These are phyloP conservation scores for Leishmania lainsoni DNA, from an alignment of 208 protist genomes.

Conservation along the genomic window DNA sequence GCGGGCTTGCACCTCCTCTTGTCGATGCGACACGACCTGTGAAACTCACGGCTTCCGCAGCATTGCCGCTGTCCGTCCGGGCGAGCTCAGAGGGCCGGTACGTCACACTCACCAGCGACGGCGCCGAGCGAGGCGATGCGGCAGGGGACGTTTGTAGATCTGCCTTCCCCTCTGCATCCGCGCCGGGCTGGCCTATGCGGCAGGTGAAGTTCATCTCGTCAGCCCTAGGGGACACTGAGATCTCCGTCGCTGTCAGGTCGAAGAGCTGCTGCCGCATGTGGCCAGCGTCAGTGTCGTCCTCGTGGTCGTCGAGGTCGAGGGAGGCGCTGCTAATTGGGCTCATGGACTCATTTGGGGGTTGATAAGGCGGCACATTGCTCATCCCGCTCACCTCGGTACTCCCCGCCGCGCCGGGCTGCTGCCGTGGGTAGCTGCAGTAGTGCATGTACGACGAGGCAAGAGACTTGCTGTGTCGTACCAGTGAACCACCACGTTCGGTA, in stretches of 20 bases:
- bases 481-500: not conserved
- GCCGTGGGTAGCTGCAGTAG: not conserved
- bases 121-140: constrained; percentile 23
- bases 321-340: constrained; percentile 55
- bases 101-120: constrained; percentile 49
- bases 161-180: no score
- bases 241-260: constrained; percentile 13
- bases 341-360: constrained; percentile 32
- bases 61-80: not conserved
- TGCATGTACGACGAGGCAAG: not conserved
- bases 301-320: constrained; percentile 28
- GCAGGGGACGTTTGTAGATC: not conserved
- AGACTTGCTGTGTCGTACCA: not conserved
- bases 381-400: constrained; percentile 37
- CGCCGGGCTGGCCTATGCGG: not conserved
- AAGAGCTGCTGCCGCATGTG: constrained; percentile 31
- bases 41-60: not conserved
- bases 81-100: constrained; percentile 38
- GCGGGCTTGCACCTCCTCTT: no score
- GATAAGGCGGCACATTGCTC: constrained; percentile 33
- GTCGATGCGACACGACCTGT: not conserved
- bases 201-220: not conserved
- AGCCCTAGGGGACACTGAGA: not conserved
- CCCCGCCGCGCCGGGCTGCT: constrained; percentile 16
- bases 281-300: constrained; percentile 30